Evolutionary conservation across 2,329 filamentous ascomycete genomes (phyloP).

Genomic region (Alternaria sp.): DNA sequence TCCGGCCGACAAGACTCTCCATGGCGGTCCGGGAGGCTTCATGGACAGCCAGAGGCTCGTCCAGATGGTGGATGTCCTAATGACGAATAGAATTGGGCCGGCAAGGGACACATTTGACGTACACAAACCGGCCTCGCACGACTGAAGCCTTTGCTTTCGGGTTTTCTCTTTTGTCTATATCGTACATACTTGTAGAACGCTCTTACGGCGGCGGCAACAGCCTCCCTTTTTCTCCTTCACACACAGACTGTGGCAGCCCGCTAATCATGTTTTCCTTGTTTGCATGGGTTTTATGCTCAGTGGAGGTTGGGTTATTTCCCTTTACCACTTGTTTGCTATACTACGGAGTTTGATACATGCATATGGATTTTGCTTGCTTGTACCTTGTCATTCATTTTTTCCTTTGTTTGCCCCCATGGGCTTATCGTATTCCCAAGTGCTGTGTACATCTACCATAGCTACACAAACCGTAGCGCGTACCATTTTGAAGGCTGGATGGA

Average conservation of each 20-base stretch:
- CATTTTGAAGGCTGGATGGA: slow-evolving; percentile 12
- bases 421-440: slow-evolving; percentile 18
- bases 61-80: slow-evolving; percentile 40
- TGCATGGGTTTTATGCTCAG: slow-evolving; percentile 43
- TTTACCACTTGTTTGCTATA: slow-evolving; percentile 25
- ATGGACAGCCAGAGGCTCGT: slow-evolving; percentile 32
- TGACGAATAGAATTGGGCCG: slow-evolving; percentile 46
- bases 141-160: slow-evolving; percentile 32
- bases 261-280: slow-evolving; percentile 39
- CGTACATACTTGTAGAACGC: slow-evolving; percentile 50
- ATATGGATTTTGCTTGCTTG: slow-evolving; percentile 38
- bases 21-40: slow-evolving; percentile 22
- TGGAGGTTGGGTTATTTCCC: slow-evolving; percentile 29
- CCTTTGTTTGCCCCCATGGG: slow-evolving; percentile 16
- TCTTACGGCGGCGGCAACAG: slow-evolving; percentile 32
- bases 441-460: slow-evolving; percentile 36
- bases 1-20: slow-evolving; percentile 8
- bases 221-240: slow-evolving; percentile 31
- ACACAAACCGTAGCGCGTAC: slow-evolving; percentile 25
- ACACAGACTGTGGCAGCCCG: slow-evolving; percentile 33
- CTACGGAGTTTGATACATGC: slow-evolving; percentile 45
- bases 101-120: slow-evolving; percentile 44
- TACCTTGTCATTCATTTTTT: slow-evolving; percentile 20
- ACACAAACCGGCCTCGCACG: slow-evolving; percentile 35
- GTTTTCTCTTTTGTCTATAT: slow-evolving; percentile 40